Base-by-base conservation (phyloP, 108 stramenopile genomes). In the Poteriospumella lacustris region DNA sequence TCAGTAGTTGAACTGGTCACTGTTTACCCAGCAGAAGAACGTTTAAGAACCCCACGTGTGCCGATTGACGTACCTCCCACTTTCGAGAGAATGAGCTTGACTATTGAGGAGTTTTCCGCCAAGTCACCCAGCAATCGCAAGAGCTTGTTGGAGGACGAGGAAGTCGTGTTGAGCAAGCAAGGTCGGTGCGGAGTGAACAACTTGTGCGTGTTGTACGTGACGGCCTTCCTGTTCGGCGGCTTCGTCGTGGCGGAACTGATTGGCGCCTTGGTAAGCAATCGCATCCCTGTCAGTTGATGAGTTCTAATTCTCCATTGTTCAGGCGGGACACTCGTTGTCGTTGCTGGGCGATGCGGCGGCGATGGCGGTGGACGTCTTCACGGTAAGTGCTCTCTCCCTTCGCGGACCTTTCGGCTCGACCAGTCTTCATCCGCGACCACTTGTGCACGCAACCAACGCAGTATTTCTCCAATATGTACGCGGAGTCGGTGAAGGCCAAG, bases 401-500 rank as follows among this genome's bases (percentile, higher is more conserved):
- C 26, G 5, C 15, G 42, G 33, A 15, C 33, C 9, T 73, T 73
- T 42, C 28, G 3, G 3, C 36, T 73, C 36, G 12, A 33, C 60
- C 36, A 19, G 52, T 19, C 19, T 56, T 56, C 19, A 56, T 15
- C 15, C 15, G 15, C 24, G 52, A 56, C 24, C 24, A 56, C 15
- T 56, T 24, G 28, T 3, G 28, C 29, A 34, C 60, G 36, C 36
- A 12, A 5, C 3, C 36, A 19, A 34, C 9, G 38, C 40, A 73
- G 70, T 73, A 73, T 42, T 34, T 73, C 24, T 42, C n/a, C 24
- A 73, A 73, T 73, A 73, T 73, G 70, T 73, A 73, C 42, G 43
- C 70, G 5, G 70, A 73, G 47, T 5, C 26, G 9, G 41, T 73
- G n/a, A 73, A 73, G 36, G 70, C 12, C 9, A 73, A 44, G 26